phyloP scores from a whole-genome alignment of 768 basidiomycete genomes.

The Lepiota venenata region DNA sequence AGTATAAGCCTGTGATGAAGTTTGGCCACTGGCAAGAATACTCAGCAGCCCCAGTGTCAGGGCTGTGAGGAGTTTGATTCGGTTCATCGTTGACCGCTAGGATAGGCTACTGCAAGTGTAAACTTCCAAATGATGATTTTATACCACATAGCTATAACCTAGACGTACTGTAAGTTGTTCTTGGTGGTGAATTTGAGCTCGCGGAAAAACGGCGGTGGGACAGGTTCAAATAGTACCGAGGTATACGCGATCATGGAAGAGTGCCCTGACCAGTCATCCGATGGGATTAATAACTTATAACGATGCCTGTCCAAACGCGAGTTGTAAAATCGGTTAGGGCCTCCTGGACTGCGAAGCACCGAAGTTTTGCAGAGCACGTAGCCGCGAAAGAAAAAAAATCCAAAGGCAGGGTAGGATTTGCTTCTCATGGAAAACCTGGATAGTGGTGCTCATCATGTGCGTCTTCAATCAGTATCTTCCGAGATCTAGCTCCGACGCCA shows the following conservation, averaged over 20 bases:
- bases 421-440: background rate
- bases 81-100: conserved; percentile 24
- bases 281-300: background rate
- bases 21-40: conserved; percentile 30
- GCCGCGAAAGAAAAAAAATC: background rate
- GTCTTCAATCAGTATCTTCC: too few relatives aligned
- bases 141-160: background rate
- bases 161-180: too few relatives aligned
- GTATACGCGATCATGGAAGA: conserved; percentile 1
- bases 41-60: conserved; percentile 22
- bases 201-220: conserved; percentile 6
- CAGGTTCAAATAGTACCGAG: background rate
- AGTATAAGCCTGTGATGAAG: conserved; percentile 47
- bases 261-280: background rate
- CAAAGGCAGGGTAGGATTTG: background rate
- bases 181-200: background rate
- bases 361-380: conserved; percentile 4
- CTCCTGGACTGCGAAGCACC: background rate
- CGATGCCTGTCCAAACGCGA: background rate
- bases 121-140: background rate
- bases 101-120: background rate
- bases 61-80: conserved; percentile 27
- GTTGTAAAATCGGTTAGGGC: background rate
- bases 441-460: background rate
- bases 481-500: background rate